A percentile compares a stretch with the other conserved stretches of the same genome.
These are phyloP conservation scores for Cichorium intybus DNA, from an alignment of 140 eudicot species.

Conservation along the genomic window DNA sequence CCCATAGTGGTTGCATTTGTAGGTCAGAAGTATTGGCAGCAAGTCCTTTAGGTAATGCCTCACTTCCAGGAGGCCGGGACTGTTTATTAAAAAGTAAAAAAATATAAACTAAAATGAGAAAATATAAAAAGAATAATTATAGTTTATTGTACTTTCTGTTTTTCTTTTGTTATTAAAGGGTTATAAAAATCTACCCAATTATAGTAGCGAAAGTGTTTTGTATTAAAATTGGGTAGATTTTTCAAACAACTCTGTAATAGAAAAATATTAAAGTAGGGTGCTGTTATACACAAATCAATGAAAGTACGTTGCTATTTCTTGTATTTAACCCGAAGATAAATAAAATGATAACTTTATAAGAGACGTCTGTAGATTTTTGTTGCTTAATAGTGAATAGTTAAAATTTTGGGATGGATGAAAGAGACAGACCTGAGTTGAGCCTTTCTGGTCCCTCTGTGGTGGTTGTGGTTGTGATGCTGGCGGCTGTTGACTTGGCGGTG, in stretches of 20 bases:
- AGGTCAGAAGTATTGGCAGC: slow-evolving; percentile 65
- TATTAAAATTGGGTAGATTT: too few relatives aligned
- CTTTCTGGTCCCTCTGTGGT: slow-evolving; percentile 16
- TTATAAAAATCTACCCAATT: too few relatives aligned
- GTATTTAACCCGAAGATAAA: too few relatives aligned
- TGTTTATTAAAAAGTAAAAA: slow-evolving; percentile 50
- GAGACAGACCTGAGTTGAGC: slow-evolving; percentile 16
- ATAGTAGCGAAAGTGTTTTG: too few relatives aligned
- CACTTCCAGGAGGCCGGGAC: slow-evolving; percentile 73
- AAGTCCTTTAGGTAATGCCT: slow-evolving; percentile 75
- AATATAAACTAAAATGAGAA: slow-evolving; percentile 23
- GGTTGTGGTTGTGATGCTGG: slow-evolving; percentile 2
- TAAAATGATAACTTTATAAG: not conserved
- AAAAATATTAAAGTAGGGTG: too few relatives aligned
- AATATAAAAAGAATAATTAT: not conserved
- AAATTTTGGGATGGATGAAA: slow-evolving; percentile 2
- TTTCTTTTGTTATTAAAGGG: too few relatives aligned
- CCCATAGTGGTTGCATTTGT: slow-evolving; percentile 92
- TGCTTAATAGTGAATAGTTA: not conserved
- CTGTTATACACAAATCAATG: too few relatives aligned
- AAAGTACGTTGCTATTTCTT: too few relatives aligned
- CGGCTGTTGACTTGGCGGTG: not conserved
- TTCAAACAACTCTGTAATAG: too few relatives aligned
- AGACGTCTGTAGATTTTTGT: not conserved
- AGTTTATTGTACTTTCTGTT: too few relatives aligned